Conservation (phyloP, 1,284 basidiomycete species). For the Tylopilus orsonianus region DNA sequence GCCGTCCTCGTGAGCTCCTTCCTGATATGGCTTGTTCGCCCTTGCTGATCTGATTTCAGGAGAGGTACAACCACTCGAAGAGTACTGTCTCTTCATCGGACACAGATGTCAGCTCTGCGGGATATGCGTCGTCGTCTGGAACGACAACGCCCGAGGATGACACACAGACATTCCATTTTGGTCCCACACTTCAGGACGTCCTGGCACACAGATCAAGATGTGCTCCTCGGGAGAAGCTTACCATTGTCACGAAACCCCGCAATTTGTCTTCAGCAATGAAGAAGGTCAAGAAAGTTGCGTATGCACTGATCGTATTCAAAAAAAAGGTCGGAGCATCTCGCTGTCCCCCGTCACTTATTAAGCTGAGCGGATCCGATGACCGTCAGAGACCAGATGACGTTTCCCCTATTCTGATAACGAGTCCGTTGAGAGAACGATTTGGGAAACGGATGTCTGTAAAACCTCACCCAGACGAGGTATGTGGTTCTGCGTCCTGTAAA, state of each 20-base stretch:
- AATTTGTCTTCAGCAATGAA: slow-evolving; percentile 22
- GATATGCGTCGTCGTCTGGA: slow-evolving; percentile 31
- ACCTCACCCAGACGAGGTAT: slow-evolving; percentile 27
- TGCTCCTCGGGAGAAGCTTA: slow-evolving; percentile 6
- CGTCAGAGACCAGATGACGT: slow-evolving; percentile 25
- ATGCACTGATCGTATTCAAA: slow-evolving; percentile 22
- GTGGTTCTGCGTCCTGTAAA: slow-evolving; percentile 4
- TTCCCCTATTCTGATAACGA: slow-evolving; percentile 26
- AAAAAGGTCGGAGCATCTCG: slow-evolving; percentile 22
- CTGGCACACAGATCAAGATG: slow-evolving; percentile 9
- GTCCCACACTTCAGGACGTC: slow-evolving; percentile 8
- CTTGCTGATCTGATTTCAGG: slow-evolving; percentile 11
- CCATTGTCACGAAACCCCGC: slow-evolving; percentile 14
- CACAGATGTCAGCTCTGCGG: slow-evolving; percentile 23
- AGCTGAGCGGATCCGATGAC: background rate
- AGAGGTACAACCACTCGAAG: slow-evolving; percentile 20
- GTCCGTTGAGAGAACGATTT: slow-evolving; percentile 32
- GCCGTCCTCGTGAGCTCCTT: too few species aligned
- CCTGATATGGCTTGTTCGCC: slow-evolving; percentile 19
- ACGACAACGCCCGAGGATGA: slow-evolving; percentile 36
- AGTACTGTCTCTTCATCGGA: slow-evolving; percentile 28
- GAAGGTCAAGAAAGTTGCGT: slow-evolving; percentile 23
- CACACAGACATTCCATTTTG: slow-evolving; percentile 22
- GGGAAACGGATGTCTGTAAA: slow-evolving; percentile 31
- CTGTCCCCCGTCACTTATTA: background rate